Percentiles rank a stretch among this genome's conserved stretches.
These are phyloP conservation scores for Podospora anserina DNA, from an alignment of 495 filamentous ascomycete species.

Conservation along the genomic window DNA sequence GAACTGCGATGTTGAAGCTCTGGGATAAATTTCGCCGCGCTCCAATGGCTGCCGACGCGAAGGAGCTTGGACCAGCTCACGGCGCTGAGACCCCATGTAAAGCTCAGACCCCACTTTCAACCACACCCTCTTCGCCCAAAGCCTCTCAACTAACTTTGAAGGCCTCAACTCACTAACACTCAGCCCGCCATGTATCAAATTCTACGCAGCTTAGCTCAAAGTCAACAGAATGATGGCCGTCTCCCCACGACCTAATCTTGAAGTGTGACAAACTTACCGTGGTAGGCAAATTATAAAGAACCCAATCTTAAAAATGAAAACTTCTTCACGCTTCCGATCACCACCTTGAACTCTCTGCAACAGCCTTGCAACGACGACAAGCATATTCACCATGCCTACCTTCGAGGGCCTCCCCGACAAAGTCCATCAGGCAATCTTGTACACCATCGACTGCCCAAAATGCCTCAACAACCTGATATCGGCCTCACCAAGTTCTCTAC, in stretches of 20 bases:
- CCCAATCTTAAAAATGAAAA: no score
- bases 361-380: no score
- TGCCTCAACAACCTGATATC: conserved; percentile 1
- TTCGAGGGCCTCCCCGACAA: neutral
- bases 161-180: no score
- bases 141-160: no score
- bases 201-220: no score
- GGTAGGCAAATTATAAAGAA: no score
- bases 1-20: conserved; percentile 15
- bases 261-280: neutral
- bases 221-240: neutral
- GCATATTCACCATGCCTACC: neutral
- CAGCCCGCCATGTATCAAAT: no score
- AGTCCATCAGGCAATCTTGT: neutral
- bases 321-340: no score
- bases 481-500: neutral
- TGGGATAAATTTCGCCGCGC: conserved; percentile 10
- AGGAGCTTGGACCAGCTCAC: conserved; percentile 24
- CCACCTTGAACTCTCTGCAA: no score
- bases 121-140: neutral
- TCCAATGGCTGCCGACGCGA: conserved; percentile 13
- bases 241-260: neutral
- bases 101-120: neutral
- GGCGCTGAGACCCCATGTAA: conserved; percentile 30
- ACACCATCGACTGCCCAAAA: neutral